Base-by-base conservation (phyloP, 768 basidiomycete species). In the Leccinum rimulosum region DNA sequence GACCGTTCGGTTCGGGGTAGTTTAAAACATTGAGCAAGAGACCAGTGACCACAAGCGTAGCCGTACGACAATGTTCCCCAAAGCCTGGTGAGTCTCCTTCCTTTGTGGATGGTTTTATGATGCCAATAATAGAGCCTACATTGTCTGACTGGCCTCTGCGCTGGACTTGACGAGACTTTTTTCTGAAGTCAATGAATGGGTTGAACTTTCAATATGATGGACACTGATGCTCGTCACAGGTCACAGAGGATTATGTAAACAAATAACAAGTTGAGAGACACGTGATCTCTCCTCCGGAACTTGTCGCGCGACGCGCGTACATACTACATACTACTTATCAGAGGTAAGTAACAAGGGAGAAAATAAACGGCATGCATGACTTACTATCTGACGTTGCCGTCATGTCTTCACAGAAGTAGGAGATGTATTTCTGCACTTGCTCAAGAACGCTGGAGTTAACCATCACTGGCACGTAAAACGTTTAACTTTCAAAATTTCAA, bases 121-220 rank as follows among this genome's bases (percentile, higher is more conserved):
- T 60, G 59, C 4, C 33, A 22, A 3, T 0, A 38, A 47, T 52
- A 52, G 43, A 60, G 59, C 59, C 59, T 60, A 60, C 57, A 60
- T 59, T 30, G 35, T 60, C 59, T 43, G 57, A 60, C 57, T 22
- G 6, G 59, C 28, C n/a, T 1, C 30, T 15, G 50, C 10, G 43
- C 57, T 30, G 43, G 50, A 59, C 25, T 59, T 60, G 59, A 60
- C 57, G 59, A 60, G 35, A 52, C 31, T 52, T 30, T 19, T 35
- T 27, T 52, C 59, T 60, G 59, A 60, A 40, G 10, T 56, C 11
- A 10, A 52, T n/a, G 30, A 51, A 9, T 40, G 40, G 17, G 17
- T 40, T n/a, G 17, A 40, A n/a, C 40, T 40, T 40, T 40, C 40
- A 8, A 17, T 8, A 17, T 40, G 3, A n/a, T 49, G 48, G 11